These are phyloP conservation scores for Apophysomyces sp. DNA, from an alignment of 371 early-diverging fungal genomes.

Conservation along the genomic window DNA sequence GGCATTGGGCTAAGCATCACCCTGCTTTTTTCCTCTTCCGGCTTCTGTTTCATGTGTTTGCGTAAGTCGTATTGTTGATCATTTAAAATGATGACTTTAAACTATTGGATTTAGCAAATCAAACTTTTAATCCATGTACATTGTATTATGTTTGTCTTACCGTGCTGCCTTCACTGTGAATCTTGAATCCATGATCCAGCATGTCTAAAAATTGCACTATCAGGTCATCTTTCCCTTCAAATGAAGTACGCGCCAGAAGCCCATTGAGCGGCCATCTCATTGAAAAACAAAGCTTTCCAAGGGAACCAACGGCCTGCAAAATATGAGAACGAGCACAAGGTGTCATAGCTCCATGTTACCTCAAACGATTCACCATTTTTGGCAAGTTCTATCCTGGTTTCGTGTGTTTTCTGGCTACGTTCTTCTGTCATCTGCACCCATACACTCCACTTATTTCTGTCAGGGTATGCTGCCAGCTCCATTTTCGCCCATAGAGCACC, in stretches of 20 bases:
- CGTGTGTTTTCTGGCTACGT: constrained; percentile 39
- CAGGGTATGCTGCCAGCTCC: constrained; percentile 57
- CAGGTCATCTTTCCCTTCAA: constrained; percentile 37
- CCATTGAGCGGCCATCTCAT: constrained; percentile 75
- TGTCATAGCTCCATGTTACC: constrained; percentile 15
- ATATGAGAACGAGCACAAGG: background rate
- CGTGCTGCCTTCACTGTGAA: constrained; percentile 86
- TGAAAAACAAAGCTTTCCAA: constrained; percentile 42
- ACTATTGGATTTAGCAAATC: too few relatives aligned
- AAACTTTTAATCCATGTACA: too few relatives aligned
- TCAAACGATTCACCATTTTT: constrained; percentile 21
- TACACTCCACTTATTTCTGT: constrained; percentile 48
- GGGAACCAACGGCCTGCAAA: background rate
- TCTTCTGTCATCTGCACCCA: constrained; percentile 58
- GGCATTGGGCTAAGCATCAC: constrained; percentile 92
- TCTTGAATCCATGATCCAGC: constrained; percentile 71
- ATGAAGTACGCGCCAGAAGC: constrained; percentile 65
- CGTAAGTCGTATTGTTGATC: constrained; percentile 63
- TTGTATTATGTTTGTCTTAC: constrained; percentile 22
- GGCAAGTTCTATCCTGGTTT: constrained; percentile 18
- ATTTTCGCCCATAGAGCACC: constrained; percentile 72
- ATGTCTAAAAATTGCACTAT: constrained; percentile 82
- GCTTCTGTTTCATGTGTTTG: constrained; percentile 76
- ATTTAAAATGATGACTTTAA: constrained; percentile 66
- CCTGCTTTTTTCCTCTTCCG: constrained; percentile 69